phyloP scores from a whole-genome alignment of 306 rosid species.

The Cyclanthera cordifolia region DNA sequence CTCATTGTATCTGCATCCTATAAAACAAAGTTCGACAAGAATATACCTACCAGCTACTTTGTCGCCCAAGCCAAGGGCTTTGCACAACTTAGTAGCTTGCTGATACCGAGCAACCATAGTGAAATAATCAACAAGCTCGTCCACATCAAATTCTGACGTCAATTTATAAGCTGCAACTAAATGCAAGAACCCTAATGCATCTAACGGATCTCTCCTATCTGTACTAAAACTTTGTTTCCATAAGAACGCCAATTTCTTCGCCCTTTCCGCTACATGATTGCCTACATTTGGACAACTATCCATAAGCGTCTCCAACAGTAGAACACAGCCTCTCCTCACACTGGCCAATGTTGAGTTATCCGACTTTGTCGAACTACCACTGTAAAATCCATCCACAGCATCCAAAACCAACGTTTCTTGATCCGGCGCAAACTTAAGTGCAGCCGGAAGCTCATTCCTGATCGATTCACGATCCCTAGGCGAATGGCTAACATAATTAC shows the following conservation, averaged over 20 bases:
- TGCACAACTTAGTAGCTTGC: slow-evolving; percentile 38
- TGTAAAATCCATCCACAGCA: slow-evolving; percentile 46
- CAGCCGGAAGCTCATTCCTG: slow-evolving; percentile 39
- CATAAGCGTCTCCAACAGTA: slow-evolving; percentile 43
- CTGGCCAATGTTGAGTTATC: slow-evolving; percentile 18
- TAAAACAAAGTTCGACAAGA: not conserved
- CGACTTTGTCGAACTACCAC: not conserved
- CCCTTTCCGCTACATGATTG: slow-evolving; percentile 32
- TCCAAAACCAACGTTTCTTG: slow-evolving; percentile 40
- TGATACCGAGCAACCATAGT: slow-evolving; percentile 24
- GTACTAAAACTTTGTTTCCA: slow-evolving; percentile 35
- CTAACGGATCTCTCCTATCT: slow-evolving; percentile 24
- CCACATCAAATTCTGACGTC: slow-evolving; percentile 30
- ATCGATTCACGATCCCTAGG: slow-evolving; percentile 24
- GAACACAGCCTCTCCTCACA: slow-evolving; percentile 37
- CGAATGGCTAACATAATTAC: slow-evolving; percentile 25
- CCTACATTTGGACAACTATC: slow-evolving; percentile 25
- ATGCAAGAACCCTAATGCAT: slow-evolving; percentile 47
- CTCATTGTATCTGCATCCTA: not conserved
- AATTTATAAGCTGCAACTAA: slow-evolving; percentile 49
- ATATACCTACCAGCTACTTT: slow-evolving; percentile 27
- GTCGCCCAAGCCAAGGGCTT: slow-evolving; percentile 26
- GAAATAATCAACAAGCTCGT: slow-evolving; percentile 43
- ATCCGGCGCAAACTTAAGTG: slow-evolving; percentile 35
- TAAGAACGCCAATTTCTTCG: slow-evolving; percentile 32